phyloP scores from a whole-genome alignment of 2,329 filamentous ascomycete genomes.

The Mollisia scopiformis region DNA sequence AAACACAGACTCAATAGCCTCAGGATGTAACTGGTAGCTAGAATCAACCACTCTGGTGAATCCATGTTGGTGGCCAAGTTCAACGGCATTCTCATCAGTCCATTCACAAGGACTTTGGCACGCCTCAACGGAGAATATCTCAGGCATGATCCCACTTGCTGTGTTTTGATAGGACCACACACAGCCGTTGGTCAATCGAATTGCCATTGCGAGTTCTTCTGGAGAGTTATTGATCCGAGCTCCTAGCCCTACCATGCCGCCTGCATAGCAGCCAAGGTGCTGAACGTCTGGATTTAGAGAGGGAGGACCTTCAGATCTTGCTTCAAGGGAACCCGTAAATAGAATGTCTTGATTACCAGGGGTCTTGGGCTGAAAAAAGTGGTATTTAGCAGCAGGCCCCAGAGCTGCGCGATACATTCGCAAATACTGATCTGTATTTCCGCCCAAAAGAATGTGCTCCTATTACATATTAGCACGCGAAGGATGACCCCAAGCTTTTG shows the following conservation, averaged over 20 bases:
- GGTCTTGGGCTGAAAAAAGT: slow-evolving; percentile 79
- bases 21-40: no score
- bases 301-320: slow-evolving; percentile 48
- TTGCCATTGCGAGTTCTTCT: slow-evolving; percentile 63
- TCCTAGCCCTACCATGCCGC: slow-evolving; percentile 70
- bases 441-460: slow-evolving; percentile 77
- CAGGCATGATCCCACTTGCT: slow-evolving; percentile 67
- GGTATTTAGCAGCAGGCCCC: slow-evolving; percentile 69
- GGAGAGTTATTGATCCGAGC: slow-evolving; percentile 62
- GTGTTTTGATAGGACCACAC: slow-evolving; percentile 70
- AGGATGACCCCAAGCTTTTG: neutral
- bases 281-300: slow-evolving; percentile 42
- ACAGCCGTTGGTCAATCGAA: slow-evolving; percentile 66
- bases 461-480: slow-evolving; percentile 39
- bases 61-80: no score
- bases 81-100: no score
- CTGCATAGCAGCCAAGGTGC: slow-evolving; percentile 69
- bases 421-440: slow-evolving; percentile 71
- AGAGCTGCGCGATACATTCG: slow-evolving; percentile 71
- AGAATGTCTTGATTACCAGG: slow-evolving; percentile 70
- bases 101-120: no score
- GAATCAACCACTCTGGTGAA: no score
- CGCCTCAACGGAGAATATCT: no score
- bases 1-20: slow-evolving; percentile 87
- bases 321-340: slow-evolving; percentile 66